phyloP scores from a whole-genome alignment of 768 basidiomycete species.

The Hypholoma fasciculare region DNA sequence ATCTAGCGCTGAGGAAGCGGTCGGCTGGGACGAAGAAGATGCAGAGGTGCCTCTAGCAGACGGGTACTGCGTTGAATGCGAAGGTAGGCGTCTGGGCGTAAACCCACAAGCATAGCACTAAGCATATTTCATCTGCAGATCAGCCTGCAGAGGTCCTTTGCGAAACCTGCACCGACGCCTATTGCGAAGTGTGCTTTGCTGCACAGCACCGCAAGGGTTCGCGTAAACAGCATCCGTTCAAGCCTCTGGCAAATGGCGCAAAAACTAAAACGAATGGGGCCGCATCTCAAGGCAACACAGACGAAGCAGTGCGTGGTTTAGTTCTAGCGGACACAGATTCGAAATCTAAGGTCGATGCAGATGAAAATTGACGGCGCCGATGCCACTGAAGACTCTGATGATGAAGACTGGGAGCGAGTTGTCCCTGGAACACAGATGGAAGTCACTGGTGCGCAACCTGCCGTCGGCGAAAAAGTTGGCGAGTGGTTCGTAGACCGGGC shows the following conservation, averaged over 20 bases:
- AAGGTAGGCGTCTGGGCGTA: conserved; percentile 50
- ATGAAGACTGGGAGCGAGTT: conserved; percentile 46
- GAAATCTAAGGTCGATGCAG: conserved; percentile 21
- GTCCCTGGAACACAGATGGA: conserved; percentile 31
- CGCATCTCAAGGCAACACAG: conserved; percentile 6
- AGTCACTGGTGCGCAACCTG: conserved; percentile 56
- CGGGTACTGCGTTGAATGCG: conserved; percentile 83
- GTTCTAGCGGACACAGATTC: not conserved
- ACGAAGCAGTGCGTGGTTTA: conserved; percentile 28
- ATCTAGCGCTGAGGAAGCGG: conserved; percentile 25
- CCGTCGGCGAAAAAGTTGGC: conserved; percentile 61
- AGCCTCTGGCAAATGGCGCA: conserved; percentile 37
- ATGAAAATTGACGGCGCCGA: conserved; percentile 45
- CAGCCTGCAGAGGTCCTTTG: conserved; percentile 80
- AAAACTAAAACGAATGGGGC: conserved; percentile 28
- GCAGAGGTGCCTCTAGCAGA: conserved; percentile 46
- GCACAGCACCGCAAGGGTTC: conserved; percentile 84
- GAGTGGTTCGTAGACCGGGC: conserved; percentile 87
- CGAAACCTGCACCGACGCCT: conserved; percentile 69
- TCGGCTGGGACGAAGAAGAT: conserved; percentile 72
- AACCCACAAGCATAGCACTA: not conserved
- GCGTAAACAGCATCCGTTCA: conserved; percentile 62
- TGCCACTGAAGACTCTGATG: conserved; percentile 32
- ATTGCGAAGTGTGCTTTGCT: conserved; percentile 85
- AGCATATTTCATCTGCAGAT: conserved; percentile 42